Evolutionary conservation across 164 flowering plant genomes (phyloP).

Genomic region (Houttuynia cordata): DNA sequence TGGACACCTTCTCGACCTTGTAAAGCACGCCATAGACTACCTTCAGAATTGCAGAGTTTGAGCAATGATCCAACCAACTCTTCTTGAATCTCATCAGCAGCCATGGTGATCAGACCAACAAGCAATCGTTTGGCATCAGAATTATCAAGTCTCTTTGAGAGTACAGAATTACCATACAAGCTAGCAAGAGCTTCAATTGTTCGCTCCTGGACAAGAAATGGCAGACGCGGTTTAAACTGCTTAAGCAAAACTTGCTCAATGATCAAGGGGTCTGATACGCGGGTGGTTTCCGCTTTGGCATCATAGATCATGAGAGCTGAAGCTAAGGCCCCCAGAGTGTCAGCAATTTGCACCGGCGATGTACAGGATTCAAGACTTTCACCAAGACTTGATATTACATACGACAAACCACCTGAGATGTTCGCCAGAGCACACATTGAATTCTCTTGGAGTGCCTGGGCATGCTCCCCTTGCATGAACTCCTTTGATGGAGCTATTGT

Average conservation of each 20-base stretch:
- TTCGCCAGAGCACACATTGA: constrained; percentile 99
- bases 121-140: constrained; percentile 86
- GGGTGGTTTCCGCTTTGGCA: constrained; percentile 60
- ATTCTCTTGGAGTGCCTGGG: constrained; percentile 96
- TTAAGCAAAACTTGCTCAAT: constrained; percentile 72
- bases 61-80: constrained; percentile 76
- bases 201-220: constrained; percentile 88
- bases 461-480: constrained; percentile 97
- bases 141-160: constrained; percentile 52
- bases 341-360: constrained; percentile 85
- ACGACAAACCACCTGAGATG: constrained; percentile 95
- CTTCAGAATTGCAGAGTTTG: constrained; percentile 61
- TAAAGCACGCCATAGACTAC: constrained; percentile 85
- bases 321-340: constrained; percentile 94
- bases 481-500: constrained; percentile 99
- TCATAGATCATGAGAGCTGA: constrained; percentile 99
- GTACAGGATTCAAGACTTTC: constrained; percentile 94
- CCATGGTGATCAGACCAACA: constrained; percentile 97
- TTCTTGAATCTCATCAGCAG: constrained; percentile 80
- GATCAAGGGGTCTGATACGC: constrained; percentile 68
- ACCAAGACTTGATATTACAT: constrained; percentile 95
- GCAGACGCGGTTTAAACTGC: constrained; percentile 63
- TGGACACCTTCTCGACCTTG: constrained; percentile 98
- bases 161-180: constrained; percentile 75
- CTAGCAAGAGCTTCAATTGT: constrained; percentile 97